Base-by-base conservation (phyloP, 805 yeast species). In the Starmerella sp. region DNA sequence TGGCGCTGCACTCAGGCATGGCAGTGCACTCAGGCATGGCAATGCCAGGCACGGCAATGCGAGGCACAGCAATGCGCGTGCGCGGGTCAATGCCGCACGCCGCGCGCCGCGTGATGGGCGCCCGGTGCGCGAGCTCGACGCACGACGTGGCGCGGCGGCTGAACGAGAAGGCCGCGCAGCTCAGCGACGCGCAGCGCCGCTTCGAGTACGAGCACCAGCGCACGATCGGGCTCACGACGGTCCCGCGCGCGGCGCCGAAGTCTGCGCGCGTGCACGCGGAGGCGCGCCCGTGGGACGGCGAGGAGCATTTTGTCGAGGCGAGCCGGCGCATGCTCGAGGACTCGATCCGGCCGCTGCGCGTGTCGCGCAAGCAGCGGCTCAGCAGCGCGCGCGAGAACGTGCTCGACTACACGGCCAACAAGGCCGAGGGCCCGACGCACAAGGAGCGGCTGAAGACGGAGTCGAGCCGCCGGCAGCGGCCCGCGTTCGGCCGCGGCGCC, bases 371-470 rank as follows among this genome's bases (percentile, higher is more conserved):
- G 5, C 59, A 73, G 46, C 72, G 87, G 54, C 62, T 86, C 5
- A 70, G 75, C 31, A 69, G 67, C 41, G 95, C 93, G 0, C 77
- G 79, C 54, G 95, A 85, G 55, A 72, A 72, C 17, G 78, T 83
- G 2, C 62, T 84, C 36, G 90, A 85, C 62, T 87, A 86, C 65
- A 71, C 75, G 30, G 66, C 73, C n/a, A 77, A 76, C 60, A 56
- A 70, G 11, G 65, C 65, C 1, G 71, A 67, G 37, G 56, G 63
- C 1, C 62, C 62, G 1, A 55, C 62, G 6, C 57, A 55, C 32
- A 55, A 61, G 17, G 60, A 62, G 30, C 49, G 60, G 8, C 39
- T 60, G 7, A 52, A 47, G 28, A 34, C 43, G 15, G 39, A 46
- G 38, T 9, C 39, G 10, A 49, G 54, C 47, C 52, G 37, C 15